phyloP scores from a whole-genome alignment of 805 yeast species.

The Saturnispora hagleri region DNA sequence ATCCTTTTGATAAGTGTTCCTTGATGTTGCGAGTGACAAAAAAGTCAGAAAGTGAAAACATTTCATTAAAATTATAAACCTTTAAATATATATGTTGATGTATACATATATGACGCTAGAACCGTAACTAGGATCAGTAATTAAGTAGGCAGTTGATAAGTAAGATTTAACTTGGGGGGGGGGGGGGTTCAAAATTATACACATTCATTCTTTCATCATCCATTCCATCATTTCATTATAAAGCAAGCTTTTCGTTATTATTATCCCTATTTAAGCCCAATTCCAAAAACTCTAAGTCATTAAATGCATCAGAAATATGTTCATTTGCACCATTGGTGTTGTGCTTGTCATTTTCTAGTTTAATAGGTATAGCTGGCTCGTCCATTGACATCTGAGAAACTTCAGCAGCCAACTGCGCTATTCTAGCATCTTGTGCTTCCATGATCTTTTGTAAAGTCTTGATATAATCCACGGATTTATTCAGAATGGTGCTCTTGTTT shows the following conservation, averaged over 20 bases:
- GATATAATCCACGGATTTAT: constrained; percentile 74
- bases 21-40: not conserved
- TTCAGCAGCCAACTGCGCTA: constrained; percentile 29
- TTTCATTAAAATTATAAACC: not conserved
- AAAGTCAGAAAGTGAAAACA: not conserved
- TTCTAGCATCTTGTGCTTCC: constrained; percentile 43
- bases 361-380: not conserved
- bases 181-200: not conserved
- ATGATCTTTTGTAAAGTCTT: constrained; percentile 54
- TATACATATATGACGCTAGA: not conserved
- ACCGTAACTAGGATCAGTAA: not conserved
- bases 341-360: not conserved
- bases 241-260: not conserved
- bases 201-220: not conserved
- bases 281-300: constrained; percentile 7
- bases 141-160: not conserved
- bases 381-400: constrained; percentile 6
- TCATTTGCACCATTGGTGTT: constrained; percentile 4
- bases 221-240: not conserved
- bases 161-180: too few relatives aligned
- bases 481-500: constrained; percentile 70
- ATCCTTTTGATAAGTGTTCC: not conserved
- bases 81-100: not conserved
- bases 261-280: not conserved
- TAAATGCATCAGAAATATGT: not conserved